phyloP scores from a whole-genome alignment of 169 alveolate genomes.

The Cystoisospora suis region DNA sequence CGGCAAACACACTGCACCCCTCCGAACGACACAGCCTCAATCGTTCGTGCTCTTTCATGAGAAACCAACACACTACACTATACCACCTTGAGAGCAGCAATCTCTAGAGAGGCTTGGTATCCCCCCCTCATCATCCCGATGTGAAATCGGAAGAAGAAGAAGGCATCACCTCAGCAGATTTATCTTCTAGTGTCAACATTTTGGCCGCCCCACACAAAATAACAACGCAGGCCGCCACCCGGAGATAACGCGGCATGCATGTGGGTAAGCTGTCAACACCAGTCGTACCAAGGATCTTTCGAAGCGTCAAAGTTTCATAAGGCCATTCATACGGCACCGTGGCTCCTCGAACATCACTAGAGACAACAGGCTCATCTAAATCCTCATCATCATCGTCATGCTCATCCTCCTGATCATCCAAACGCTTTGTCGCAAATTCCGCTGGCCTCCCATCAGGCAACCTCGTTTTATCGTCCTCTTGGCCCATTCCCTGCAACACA shows the following conservation, averaged over 20 bases:
- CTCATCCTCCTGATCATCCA: neutral
- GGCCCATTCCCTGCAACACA: slow-evolving; percentile 67
- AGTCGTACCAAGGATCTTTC: slow-evolving; percentile 49
- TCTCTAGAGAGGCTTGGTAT: no score
- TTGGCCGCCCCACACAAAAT: no score
- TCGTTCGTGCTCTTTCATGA: no score
- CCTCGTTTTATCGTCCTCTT: slow-evolving; percentile 60
- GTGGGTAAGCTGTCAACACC: neutral
- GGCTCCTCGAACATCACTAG: neutral
- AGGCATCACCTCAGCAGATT: no score
- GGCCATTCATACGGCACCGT: slow-evolving; percentile 61
- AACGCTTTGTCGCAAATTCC: slow-evolving; percentile 48
- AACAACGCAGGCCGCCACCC: no score
- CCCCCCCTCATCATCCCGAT: no score
- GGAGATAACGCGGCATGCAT: neutral
- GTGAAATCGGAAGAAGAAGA: no score
- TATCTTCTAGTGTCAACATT: no score
- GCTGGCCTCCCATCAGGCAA: slow-evolving; percentile 66
- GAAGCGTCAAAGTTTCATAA: slow-evolving; percentile 44
- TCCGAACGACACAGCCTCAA: no score
- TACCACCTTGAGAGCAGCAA: no score
- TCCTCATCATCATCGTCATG: slow-evolving; percentile 23
- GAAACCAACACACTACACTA: no score
- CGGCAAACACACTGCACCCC: no score
- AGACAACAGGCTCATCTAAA: neutral